Evolutionary conservation across 2,329 filamentous ascomycete genomes (phyloP).

Genomic region (Monilinia fructigena): DNA sequence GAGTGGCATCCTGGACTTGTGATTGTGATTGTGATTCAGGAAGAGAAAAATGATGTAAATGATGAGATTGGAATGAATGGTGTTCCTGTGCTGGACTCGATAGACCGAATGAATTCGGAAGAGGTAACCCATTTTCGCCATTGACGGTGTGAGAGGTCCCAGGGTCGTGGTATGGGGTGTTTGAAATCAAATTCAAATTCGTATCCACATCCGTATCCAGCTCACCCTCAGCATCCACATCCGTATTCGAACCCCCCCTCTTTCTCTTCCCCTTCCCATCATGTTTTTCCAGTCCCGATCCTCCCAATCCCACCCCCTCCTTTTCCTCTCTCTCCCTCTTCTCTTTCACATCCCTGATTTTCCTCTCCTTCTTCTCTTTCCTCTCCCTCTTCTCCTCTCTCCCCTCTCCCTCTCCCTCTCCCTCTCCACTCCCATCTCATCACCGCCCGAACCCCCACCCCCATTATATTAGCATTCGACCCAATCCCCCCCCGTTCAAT

Average conservation of each 20-base stretch:
- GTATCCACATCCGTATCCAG: background rate
- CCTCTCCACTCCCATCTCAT: background rate
- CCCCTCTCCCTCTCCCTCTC: slow-evolving; percentile 8
- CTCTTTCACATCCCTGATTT: background rate
- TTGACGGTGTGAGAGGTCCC: background rate
- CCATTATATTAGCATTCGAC: slow-evolving; percentile 30
- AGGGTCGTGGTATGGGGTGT: background rate
- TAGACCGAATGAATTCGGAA: background rate
- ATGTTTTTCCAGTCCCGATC: too few relatives aligned
- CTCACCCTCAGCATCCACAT: slow-evolving; percentile 13
- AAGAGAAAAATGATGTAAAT: too few relatives aligned
- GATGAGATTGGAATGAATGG: background rate
- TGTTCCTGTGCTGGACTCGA: background rate
- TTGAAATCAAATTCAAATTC: too few relatives aligned
- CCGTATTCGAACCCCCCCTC: background rate
- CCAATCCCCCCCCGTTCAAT: slow-evolving; percentile 39
- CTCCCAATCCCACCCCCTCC: background rate
- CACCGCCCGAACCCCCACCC: slow-evolving; percentile 10
- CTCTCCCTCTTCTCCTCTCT: background rate
- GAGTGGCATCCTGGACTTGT: too few relatives aligned
- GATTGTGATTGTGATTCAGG: background rate
- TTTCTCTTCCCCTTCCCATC: background rate
- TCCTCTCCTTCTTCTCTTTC: background rate
- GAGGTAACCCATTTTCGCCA: background rate
- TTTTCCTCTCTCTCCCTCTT: background rate